Base-by-base conservation (phyloP, 164 flowering plant genomes). In the Stephania cephalantha region DNA sequence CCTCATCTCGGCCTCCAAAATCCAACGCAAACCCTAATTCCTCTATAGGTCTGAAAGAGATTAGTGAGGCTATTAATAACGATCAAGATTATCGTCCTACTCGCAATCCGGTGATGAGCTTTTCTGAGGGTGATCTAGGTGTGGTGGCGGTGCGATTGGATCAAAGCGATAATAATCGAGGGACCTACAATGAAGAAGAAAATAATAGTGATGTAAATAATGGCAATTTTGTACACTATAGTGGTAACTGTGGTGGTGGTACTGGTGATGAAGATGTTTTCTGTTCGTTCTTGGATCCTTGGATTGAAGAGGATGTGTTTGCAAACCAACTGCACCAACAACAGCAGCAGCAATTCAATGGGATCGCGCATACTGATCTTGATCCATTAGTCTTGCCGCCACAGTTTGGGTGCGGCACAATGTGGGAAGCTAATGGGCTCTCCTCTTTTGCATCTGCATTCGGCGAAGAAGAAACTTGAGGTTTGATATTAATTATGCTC, bases 221-320 rank as follows among this genome's bases (percentile, higher is more conserved):
- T 31, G 42, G 2, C 42, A 35, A 35, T 35, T 35, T 35, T 35
- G 81, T 78, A 46, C 79, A 55, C 68, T 81, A 83, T 74, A 58
- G 71, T 9, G 42, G 42, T 35, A 35, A 35, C 42, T 35, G 42
- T 35, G 42, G 4, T 35, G 42, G 90, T 12, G 53, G 53, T 48
- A 87, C 5, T 35, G 88, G 85, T 64, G 71, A 58, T 15, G 91
- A 88, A 65, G 78, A 71, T 22, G 75, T 84, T 11, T 89, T 88
- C 83, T 86, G 91, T 29, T 90, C 91, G 18, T 88, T 87, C 74
- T 77, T 88, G 70, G 85, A 88, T 79, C 84, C 90, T 0, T 64
- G 87, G 64, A 88, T 86, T 13, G 84, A 85, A 53, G 88, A 88
- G 12, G 91, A 87, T 11, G 74, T 77, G 46, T 77, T 78, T 30